Evolutionary conservation across 1,284 basidiomycete species (phyloP).

Genomic region (Pisolithus thermaeus): DNA sequence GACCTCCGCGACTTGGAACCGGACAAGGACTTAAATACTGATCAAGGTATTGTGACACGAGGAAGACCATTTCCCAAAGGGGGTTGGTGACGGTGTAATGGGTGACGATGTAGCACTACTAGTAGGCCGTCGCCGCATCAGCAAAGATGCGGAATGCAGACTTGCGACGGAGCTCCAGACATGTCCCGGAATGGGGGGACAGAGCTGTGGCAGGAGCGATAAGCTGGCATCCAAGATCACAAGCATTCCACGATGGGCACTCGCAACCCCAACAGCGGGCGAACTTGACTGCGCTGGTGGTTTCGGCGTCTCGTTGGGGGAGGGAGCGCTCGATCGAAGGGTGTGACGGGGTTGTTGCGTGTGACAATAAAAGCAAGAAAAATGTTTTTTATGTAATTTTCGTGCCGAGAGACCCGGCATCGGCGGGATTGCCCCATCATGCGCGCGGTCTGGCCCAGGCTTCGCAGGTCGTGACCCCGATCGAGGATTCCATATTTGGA

Average conservation of each 20-base stretch:
- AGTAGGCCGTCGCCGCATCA: not conserved
- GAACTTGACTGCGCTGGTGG: not conserved
- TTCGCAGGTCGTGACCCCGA: conserved; percentile 25
- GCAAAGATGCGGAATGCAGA: not conserved
- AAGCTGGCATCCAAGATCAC: not conserved
- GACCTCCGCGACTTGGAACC: not conserved
- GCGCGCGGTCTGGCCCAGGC: conserved; percentile 33
- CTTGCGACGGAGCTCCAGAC: not conserved
- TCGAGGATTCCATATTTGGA: conserved; percentile 32
- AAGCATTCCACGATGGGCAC: not conserved
- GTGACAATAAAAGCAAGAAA: not conserved
- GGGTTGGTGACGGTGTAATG: not conserved
- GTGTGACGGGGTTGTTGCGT: not conserved
- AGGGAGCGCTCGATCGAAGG: not conserved
- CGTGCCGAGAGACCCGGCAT: conserved; percentile 18
- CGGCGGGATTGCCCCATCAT: conserved; percentile 17
- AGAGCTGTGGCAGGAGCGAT: not conserved
- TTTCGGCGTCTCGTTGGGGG: not conserved
- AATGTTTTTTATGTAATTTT: not conserved
- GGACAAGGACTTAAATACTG: conserved; percentile 15
- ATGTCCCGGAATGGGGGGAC: not conserved
- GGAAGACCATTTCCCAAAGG: conserved; percentile 9
- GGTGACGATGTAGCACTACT: not conserved
- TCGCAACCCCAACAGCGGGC: not conserved
- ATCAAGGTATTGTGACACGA: conserved; percentile 24